These are phyloP conservation scores for Pistacia integerrima DNA, from an alignment of 345 rosid species.

Conservation along the genomic window DNA sequence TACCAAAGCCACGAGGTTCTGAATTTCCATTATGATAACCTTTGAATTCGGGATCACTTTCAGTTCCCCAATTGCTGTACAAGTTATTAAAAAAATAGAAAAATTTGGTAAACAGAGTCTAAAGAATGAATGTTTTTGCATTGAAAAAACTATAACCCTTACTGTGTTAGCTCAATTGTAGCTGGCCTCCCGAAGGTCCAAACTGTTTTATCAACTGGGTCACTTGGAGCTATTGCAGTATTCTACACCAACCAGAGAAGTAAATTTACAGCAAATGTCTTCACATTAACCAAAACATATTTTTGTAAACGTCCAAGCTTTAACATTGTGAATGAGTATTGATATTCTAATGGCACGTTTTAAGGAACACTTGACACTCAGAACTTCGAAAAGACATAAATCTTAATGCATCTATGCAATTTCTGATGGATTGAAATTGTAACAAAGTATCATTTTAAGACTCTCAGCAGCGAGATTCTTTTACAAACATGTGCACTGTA, in stretches of 20 bases:
- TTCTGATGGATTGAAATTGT: no score
- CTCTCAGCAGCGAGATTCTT: neutral
- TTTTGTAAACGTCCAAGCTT: neutral
- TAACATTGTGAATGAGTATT: neutral
- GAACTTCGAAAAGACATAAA: no score
- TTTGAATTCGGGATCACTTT: slow-evolving; percentile 84
- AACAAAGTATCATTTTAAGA: neutral
- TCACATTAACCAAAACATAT: neutral
- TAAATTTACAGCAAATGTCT: neutral
- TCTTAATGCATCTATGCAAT: neutral
- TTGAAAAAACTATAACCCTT: slow-evolving; percentile 26
- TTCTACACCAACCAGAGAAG: slow-evolving; percentile 46
- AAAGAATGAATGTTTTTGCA: neutral
- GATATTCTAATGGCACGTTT: neutral
- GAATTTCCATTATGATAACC: slow-evolving; percentile 95
- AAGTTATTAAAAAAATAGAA: slow-evolving; percentile 25
- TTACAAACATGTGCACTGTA: neutral
- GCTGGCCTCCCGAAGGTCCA: slow-evolving; percentile 84
- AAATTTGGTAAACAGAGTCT: neutral
- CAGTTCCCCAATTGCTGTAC: slow-evolving; percentile 94
- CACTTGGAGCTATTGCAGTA: slow-evolving; percentile 65
- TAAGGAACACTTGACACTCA: no score
- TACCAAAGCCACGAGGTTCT: slow-evolving; percentile 95
- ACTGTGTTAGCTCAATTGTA: slow-evolving; percentile 94
- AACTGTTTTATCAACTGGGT: slow-evolving; percentile 74